Conservation (phyloP, 805 yeast genomes). For the Candida krabiensis region DNA sequence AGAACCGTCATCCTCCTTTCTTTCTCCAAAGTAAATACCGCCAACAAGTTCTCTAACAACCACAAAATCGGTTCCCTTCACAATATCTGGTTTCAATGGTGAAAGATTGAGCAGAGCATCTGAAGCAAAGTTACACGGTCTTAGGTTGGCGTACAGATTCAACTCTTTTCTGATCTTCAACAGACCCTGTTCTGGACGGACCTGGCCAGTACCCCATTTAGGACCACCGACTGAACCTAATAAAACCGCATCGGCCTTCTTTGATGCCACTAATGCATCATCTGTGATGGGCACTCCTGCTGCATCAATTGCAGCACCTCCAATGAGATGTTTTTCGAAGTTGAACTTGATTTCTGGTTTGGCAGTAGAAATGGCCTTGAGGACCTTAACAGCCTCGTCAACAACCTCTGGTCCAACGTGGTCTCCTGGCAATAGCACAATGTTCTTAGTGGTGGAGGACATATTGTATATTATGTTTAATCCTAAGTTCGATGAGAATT, state of each 20-base stretch:
- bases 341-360: slow-evolving; percentile 63
- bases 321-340: slow-evolving; percentile 83
- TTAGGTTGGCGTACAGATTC: slow-evolving; percentile 89
- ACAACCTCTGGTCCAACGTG: slow-evolving; percentile 93
- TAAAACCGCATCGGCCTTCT: slow-evolving; percentile 89
- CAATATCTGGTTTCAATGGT: slow-evolving; percentile 83
- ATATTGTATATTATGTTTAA: background rate
- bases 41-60: slow-evolving; percentile 98
- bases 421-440: slow-evolving; percentile 93
- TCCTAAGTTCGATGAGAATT: too few species aligned
- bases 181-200: slow-evolving; percentile 97
- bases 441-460: slow-evolving; percentile 48
- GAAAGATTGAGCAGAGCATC: slow-evolving; percentile 82
- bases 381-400: slow-evolving; percentile 88
- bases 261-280: slow-evolving; percentile 78
- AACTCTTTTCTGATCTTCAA: slow-evolving; percentile 92
- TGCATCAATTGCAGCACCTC: slow-evolving; percentile 98
- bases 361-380: slow-evolving; percentile 69
- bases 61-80: slow-evolving; percentile 85
- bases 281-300: slow-evolving; percentile 91
- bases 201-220: slow-evolving; percentile 97
- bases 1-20: slow-evolving; percentile 86
- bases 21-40: slow-evolving; percentile 96
- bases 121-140: slow-evolving; percentile 93
- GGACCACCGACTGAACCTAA: slow-evolving; percentile 99